Evolutionary conservation across 2,329 filamentous ascomycete genomes (phyloP).

Genomic region (Lachnellula suecica): DNA sequence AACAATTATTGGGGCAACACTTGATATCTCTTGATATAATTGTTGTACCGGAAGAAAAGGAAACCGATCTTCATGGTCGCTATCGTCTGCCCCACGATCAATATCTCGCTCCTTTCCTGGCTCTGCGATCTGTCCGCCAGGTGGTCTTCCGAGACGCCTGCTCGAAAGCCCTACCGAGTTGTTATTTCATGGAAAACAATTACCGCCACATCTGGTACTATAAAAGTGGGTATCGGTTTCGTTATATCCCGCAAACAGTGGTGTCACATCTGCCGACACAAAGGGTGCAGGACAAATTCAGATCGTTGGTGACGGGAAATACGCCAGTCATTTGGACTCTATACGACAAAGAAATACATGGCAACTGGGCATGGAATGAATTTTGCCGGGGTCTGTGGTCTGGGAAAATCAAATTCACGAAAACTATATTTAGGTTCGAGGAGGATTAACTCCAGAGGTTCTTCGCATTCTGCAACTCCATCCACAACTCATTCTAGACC

Average conservation of each 20-base stretch:
- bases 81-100: background rate
- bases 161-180: background rate
- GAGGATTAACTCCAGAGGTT: too few relatives aligned
- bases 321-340: too few relatives aligned
- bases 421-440: too few relatives aligned
- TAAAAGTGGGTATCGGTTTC: too few relatives aligned
- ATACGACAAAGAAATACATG: too few relatives aligned
- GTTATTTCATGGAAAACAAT: too few relatives aligned
- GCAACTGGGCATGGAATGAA: too few relatives aligned
- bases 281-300: background rate
- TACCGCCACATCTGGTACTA: too few relatives aligned
- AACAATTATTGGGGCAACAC: background rate
- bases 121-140: background rate
- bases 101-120: background rate
- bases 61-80: background rate
- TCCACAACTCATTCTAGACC: too few relatives aligned
- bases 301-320: background rate
- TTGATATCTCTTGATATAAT: background rate
- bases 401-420: too few relatives aligned
- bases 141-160: background rate
- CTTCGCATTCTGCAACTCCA: too few relatives aligned
- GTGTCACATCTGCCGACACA: background rate
- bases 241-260: background rate
- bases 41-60: background rate
- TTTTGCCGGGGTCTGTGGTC: too few relatives aligned